These are phyloP conservation scores for Cochlearia excelsa DNA, from an alignment of 345 rosid genomes.

Conservation along the genomic window DNA sequence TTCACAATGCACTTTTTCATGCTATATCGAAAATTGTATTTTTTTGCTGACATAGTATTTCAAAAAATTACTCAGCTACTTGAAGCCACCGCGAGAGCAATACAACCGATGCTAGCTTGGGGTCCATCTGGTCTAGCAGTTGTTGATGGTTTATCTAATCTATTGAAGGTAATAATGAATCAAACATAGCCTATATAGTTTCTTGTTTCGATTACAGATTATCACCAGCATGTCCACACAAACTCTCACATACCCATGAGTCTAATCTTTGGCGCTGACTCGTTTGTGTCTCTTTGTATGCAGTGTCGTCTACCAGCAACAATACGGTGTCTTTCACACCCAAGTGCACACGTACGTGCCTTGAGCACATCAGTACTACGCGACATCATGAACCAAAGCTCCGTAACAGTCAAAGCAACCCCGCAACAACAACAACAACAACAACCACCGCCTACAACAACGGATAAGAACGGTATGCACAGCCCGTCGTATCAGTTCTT, in stretches of 20 bases:
- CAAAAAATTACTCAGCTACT: constrained; percentile 55
- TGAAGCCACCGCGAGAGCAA: constrained; percentile 96
- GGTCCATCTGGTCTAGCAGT: constrained; percentile 87
- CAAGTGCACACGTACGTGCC: constrained; percentile 94
- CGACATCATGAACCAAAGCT: constrained; percentile 53
- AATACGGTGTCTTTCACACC: constrained; percentile 77
- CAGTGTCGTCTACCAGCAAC: constrained; percentile 96
- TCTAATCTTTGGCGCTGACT: neutral
- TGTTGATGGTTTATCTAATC: constrained; percentile 85
- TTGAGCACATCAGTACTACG: constrained; percentile 85
- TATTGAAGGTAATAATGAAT: constrained; percentile 61
- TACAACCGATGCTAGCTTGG: constrained; percentile 72
- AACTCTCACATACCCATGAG: neutral
- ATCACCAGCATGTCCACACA: neutral
- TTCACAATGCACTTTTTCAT: constrained; percentile 1
- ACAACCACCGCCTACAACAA: constrained; percentile 11
- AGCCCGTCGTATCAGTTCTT: constrained; percentile 54
- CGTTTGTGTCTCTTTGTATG: constrained; percentile 25
- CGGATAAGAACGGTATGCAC: constrained; percentile 55
- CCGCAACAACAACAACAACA: constrained; percentile 35
- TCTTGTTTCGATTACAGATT: neutral
- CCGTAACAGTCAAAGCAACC: constrained; percentile 38
- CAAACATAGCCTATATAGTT: neutral
- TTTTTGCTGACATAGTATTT: constrained; percentile 6
- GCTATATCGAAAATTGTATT: constrained; percentile 1